Base-by-base conservation (phyloP, 1,139 yeast genomes). In the Ashbya aceris region DNA sequence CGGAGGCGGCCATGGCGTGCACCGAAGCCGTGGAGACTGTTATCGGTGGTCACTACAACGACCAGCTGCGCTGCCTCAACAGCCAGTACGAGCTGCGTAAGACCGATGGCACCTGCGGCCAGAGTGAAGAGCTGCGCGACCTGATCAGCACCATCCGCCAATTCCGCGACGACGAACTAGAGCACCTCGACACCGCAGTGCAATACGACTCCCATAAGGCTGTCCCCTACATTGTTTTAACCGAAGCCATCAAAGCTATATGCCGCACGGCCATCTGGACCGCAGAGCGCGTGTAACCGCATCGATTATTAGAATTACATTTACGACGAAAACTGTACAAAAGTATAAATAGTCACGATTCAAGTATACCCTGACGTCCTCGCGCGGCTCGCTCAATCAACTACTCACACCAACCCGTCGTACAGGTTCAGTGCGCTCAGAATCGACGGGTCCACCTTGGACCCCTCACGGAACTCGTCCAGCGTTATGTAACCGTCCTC, bases 1-100 rank as follows among this genome's bases (percentile, higher is more conserved):
- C 86, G 56, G 96, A 91, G 60, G 96, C 96, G 1, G 98, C 98
- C 2, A 91, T 91, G 99, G 98, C 98, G 1, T 93, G 99, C 59
- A 91, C 99, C 0, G 97, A 89, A 47, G 98, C 98, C 0, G 98
- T 91, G 1, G 99, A 91, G 64, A 93, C 98, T 0, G 97, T 93
- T 2, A 93, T 91, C 62, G 99, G 98, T 2, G 84, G 85, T 1
- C 99, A 91, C 61, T 91, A 91, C 65, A 91, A 93, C 57, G 79
- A 81, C 48, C 99, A 91, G 62, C 68, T 91, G 49, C 69, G 99
- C 42, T 79, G 81, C 42, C 67, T 91, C 43, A 70, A 73, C 65
- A 78, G 77, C 52, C 81, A 79, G 49, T 79, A 70, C 50, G 68
- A 67, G 36, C 60, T 73, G 12, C 70, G 74, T 3, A 66, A 70